Base-by-base conservation (phyloP, 371 early-diverging fungal genomes). In the Thermomucor indicae-seudaticae region DNA sequence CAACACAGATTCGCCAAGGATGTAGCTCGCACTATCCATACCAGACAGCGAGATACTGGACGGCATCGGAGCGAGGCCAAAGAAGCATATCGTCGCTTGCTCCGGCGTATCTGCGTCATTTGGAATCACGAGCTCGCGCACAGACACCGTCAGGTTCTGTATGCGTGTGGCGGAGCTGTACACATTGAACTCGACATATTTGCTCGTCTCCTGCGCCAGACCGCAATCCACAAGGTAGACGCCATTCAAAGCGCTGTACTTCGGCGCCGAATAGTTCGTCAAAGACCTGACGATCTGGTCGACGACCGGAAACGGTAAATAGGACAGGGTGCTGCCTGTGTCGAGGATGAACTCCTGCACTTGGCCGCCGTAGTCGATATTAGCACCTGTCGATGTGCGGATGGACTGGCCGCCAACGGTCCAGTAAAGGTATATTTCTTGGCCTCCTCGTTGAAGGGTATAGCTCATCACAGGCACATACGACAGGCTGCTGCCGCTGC, bases 301-400 rank as follows among this genome's bases (percentile, higher is more conserved):
- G 2, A 64, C 63, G 34, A 65, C 46, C 10, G 28, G 6, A 1
- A 39, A 12, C 6, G 70, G 69, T 12, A 69, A 25, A 39, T 71
- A 71, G 17, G 72, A 67, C 23, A 75, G 49, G 0, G 75, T 75
- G 22, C 70, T 69, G n/a, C 75, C 75, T 3, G 75, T 75, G 39
- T 75, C 75, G 5, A 73, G 48, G 16, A 75, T 63, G 35, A 68
- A 68, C 19, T 55, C 67, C 47, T 34, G 40, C 20, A 31, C 38
- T 4, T 45, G 19, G 6, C 57, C 39, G 11, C 47, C 51, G 25
- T 49, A 49, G n/a, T 45, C 24, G 31, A 48, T n/a, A 27, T 45
- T 32, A 8, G 34, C 8, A 19, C 43, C 45, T 12, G 50, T 48
- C 0, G 42, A 45, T 31, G 30, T 34, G 25, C 23, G 38, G 24